Evolutionary conservation across 768 basidiomycete genomes (phyloP), one percentile per base, ranked within the genome.

Genomic region (Leccinellum albellum): DNA sequence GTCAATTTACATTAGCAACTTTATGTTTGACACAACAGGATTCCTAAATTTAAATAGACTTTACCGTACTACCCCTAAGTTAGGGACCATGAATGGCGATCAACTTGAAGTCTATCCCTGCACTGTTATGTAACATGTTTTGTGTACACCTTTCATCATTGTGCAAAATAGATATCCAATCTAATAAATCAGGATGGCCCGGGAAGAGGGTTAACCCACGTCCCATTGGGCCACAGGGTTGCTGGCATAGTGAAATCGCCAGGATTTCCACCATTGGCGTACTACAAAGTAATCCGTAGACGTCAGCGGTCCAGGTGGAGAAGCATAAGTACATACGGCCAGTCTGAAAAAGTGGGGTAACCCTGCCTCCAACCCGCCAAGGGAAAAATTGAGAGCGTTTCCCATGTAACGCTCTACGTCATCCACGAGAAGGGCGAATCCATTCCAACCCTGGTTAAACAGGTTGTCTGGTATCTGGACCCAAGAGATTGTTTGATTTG

Each of bases 161-260:
- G 31, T 17, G n/a, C 14, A 5, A 24, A 23, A 42, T 37, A 26
- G 6, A 40, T 37, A 32, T 32, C 32, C 32, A 32, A 32, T 20
- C 12, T 20, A 20, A 47, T n/a, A 53, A 46, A 31, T 58, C 28
- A 62, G 12, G 88, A 85, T 50, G 87, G 77, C n/a, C 91, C 92
- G 12, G 83, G 76, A 20, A 76, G 71, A 23, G 93, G 85, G 67
- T 91, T 80, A 44, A 84, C 77, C 89, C 89, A 94, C 15, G 89
- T 91, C 51, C 88, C 88, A 68, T 94, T 93, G 3, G 86, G 82
- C 78, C 83, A 87, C 51, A 89, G 73, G 4, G 81, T 85, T 7
- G 88, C 90, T 6, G 91, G 78, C 76, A 81, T 88, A 0, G 92
- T 91, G 64, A 88, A 94, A 71, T 93, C 91, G 15, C 89, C 91